Base-by-base conservation (phyloP, 2,329 filamentous ascomycete species). In the Phaeophleospora eucalypticola region DNA sequence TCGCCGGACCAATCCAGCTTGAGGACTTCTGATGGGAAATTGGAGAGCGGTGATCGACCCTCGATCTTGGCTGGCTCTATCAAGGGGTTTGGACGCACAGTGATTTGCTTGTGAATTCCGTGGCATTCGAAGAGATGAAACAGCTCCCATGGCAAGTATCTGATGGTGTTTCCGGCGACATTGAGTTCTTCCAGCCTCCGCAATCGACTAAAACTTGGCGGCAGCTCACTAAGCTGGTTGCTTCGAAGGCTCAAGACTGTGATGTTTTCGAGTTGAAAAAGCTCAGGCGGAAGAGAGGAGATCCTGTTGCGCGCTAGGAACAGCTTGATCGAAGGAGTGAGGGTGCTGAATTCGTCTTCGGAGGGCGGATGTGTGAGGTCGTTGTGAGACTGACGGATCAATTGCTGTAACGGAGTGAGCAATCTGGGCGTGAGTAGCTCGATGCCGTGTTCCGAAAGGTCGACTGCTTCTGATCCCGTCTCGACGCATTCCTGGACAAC, bases 181-280 rank as follows among this genome's bases (percentile, higher is more conserved):
- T 87, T 87, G 33, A 89, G 74, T 41, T 80, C 75, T 41, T 71
- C 68, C 3, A 89, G 71, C 48, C 80, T 81, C 3, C 61, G 62
- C 4, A 88, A 71, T 24, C 77, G 76, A 17, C 70, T 71, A 40
- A 88, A 80, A 3, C 74, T 71, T 0, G 80, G 70, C 1, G 85
- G 81, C 2, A 89, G 66, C 58, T 84, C 77, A 0, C 67, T 68
- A 12, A 89, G 71, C 18, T 73, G 64, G 57, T 87, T 87, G 49
- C 75, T 78, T 29, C 85, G 79, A 14, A 89, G 71, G 56, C 78
- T 86, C 10, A 89, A 74, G 14, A 82, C 77, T 0, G 79, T 82
- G 21, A 88, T 69, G 56, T 80, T 70, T 17, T 80, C 69, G 2
- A 88, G 67, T 38, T 78, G 73, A 58, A 86, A 84, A 2, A 88